Evolutionary conservation across 2,329 filamentous ascomycete genomes (phyloP).

Genomic region (Cercospora zeae-maydis): DNA sequence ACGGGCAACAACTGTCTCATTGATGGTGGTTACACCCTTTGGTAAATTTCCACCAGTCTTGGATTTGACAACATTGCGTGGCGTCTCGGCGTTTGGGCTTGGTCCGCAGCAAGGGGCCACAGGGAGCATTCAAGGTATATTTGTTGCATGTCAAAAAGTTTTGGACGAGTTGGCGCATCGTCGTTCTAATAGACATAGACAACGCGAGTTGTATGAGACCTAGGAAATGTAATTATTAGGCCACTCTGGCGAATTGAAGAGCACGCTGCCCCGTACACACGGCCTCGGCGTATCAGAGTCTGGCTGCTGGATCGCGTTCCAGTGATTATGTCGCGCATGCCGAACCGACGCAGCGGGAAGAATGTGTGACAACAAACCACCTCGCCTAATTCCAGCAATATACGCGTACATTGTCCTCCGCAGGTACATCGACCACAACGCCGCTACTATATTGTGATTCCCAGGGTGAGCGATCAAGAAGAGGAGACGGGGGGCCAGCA

Average conservation of each 20-base stretch:
- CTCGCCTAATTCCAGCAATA: background rate
- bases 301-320: slow-evolving; percentile 11
- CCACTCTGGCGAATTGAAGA: background rate
- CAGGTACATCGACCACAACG: background rate
- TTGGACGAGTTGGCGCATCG: slow-evolving; percentile 1
- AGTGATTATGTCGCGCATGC: slow-evolving; percentile 9
- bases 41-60: slow-evolving; percentile 27
- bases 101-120: slow-evolving; percentile 1
- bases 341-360: slow-evolving; percentile 7
- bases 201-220: slow-evolving; percentile 12
- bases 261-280: background rate
- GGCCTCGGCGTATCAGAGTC: background rate
- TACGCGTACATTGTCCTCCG: background rate
- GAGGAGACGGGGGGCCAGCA: background rate
- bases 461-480: background rate
- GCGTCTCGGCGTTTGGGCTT: slow-evolving; percentile 16
- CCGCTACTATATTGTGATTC: background rate
- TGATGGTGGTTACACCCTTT: slow-evolving; percentile 66
- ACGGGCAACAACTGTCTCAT: slow-evolving; percentile 71
- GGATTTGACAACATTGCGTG: slow-evolving; percentile 12
- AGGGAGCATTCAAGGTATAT: background rate
- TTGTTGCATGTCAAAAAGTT: background rate
- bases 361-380: slow-evolving; percentile 9
- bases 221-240: background rate
- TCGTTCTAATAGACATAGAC: slow-evolving; percentile 17